Base-by-base conservation (phyloP, 2,329 filamentous ascomycete genomes). In the Byssochlamys sp. region DNA sequence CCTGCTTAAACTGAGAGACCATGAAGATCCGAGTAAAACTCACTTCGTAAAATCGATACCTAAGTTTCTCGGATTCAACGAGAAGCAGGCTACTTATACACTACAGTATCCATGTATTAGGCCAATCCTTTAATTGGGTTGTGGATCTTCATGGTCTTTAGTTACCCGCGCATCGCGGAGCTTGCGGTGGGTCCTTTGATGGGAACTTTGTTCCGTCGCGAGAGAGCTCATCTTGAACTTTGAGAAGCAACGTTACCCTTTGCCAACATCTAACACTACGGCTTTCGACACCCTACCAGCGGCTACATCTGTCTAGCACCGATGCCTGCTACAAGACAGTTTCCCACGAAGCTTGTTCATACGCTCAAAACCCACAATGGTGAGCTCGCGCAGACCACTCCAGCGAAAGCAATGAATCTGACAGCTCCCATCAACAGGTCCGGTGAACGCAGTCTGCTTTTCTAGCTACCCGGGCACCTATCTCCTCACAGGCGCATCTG, bases 401-500 rank as follows among this genome's bases (percentile, higher is more conserved):
- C n/a, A 51, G 49, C 14, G n/a, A n/a, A 45, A 45, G 29, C 24
- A 26, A 48, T n/a, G 28, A 26, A 31, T 14, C 26, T 39, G 28
- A 54, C 50, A 39, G 59, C 11, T 2, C 28, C 55, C 6, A 49
- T 31, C 14, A 26, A 28, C 66, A 89, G 86, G 85, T 59, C 85
- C 88, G 35, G 80, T 90, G 54, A 88, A 90, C 70, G 83, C 87
- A 53, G 78, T 90, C 56, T 78, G 83, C 55, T 90, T 90, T 74
- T 90, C 87, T 56, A 83, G 86, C 60, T 84, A 82, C 11, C 84
- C 87, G 14, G 87, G 86, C 48, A 87, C 85, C 2, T 90, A 90
- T 68, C 82, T 96, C 69, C 83, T 97, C 59, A 91, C 90, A 35
- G 91, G 92, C 67, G 90, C 87, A 33, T 83, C 89, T 55, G 92